Evolutionary conservation across 306 rosid genomes (phyloP).

Genomic region (Boehmeria nivea): DNA sequence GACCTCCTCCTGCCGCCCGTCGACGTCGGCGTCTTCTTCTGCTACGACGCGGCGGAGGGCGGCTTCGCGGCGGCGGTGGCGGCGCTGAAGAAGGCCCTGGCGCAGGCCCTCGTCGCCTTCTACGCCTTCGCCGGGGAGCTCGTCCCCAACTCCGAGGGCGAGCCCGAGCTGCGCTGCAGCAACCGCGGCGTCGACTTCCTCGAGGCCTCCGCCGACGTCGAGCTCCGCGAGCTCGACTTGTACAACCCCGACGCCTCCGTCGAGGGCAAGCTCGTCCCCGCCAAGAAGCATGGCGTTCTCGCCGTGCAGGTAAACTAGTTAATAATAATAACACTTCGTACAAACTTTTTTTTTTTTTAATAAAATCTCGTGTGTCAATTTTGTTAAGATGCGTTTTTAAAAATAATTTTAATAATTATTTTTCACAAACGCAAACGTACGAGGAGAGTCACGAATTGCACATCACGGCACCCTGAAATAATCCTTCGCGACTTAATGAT

Average conservation of each 20-base stretch:
- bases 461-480: too few relatives aligned
- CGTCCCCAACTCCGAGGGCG: conserved; percentile 38
- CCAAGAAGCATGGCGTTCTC: conserved; percentile 56
- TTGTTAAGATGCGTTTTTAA: too few relatives aligned
- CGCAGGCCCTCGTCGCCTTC: conserved; percentile 41
- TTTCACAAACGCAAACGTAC: too few relatives aligned
- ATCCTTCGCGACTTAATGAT: too few relatives aligned
- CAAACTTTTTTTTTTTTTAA: too few relatives aligned
- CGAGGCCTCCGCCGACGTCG: conserved; percentile 56
- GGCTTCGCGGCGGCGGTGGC: conserved; percentile 30
- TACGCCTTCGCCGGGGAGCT: conserved; percentile 66
- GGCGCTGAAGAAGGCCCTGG: conserved; percentile 43
- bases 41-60: conserved; percentile 28
- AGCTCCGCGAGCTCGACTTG: conserved; percentile 42
- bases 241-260: conserved; percentile 50
- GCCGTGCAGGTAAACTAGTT: conserved; percentile 68
- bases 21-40: conserved; percentile 63
- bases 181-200: conserved; percentile 77
- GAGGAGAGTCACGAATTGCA: too few relatives aligned
- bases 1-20: conserved; percentile 63
- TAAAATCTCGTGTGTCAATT: too few relatives aligned
- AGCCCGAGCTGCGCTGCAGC: conserved; percentile 69
- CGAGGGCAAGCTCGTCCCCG: conserved; percentile 60
- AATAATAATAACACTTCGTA: background rate
- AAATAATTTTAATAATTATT: too few relatives aligned